Conservation (phyloP, 2,329 filamentous ascomycete species). For the Laburnicola sp. region DNA sequence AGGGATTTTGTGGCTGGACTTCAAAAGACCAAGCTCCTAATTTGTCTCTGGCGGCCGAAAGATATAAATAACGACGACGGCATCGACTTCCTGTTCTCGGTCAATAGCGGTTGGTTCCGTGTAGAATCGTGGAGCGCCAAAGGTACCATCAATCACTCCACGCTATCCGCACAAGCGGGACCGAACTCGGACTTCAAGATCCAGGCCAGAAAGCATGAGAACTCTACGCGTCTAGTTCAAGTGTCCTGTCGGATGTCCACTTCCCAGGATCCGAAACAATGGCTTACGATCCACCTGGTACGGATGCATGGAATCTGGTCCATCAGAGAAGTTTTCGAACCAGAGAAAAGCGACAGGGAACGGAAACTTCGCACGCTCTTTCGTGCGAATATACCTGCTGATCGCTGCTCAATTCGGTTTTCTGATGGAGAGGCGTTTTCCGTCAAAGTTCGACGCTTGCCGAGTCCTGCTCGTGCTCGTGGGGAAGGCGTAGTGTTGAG, state of each 20-base stretch:
- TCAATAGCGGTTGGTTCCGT: neutral
- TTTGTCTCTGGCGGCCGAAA: neutral
- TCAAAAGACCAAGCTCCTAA: neutral
- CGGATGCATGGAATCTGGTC: neutral
- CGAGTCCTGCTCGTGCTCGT: neutral
- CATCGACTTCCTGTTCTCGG: neutral
- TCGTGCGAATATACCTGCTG: neutral
- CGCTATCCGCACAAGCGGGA: neutral
- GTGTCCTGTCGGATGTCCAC: neutral
- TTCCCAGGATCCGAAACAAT: neutral
- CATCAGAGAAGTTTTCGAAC: neutral
- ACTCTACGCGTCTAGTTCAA: neutral
- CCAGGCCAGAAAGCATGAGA: neutral
- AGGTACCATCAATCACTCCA: neutral
- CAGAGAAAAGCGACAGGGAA: neutral
- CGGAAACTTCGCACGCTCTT: constrained; percentile 2
- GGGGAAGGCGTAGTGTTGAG: neutral
- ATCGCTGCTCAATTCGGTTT: constrained; percentile 5
- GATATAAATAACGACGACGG: neutral
- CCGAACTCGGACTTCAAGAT: neutral
- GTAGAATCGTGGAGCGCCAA: neutral
- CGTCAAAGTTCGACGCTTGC: constrained; percentile 6
- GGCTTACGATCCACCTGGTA: neutral
- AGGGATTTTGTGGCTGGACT: neutral
- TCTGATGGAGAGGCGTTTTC: constrained; percentile 5